A percentile compares a stretch with the other conserved stretches of the same genome.
Conservation (phyloP, 768 basidiomycete species). For the Coprinopsis cinerea region DNA sequence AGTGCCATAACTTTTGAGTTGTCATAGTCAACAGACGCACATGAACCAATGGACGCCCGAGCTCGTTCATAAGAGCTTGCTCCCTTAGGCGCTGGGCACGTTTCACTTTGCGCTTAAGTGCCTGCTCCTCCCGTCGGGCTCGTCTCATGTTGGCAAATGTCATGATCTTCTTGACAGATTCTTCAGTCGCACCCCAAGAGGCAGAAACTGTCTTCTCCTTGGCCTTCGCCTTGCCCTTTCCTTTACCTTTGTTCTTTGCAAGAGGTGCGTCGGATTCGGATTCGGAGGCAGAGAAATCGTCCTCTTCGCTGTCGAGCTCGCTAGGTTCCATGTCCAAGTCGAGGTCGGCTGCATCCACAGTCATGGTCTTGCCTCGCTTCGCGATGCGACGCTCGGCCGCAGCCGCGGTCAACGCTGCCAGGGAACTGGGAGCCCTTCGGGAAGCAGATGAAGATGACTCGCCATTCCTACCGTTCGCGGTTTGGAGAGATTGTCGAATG, state of each 20-base stretch:
- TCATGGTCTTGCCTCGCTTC: slow-evolving; percentile 18
- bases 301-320: slow-evolving; percentile 23
- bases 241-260: slow-evolving; percentile 17
- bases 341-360: slow-evolving; percentile 7
- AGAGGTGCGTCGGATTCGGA: slow-evolving; percentile 22
- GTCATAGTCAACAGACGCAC: slow-evolving; percentile 30
- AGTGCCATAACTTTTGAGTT: neutral
- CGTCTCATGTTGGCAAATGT: slow-evolving; percentile 28
- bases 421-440: slow-evolving; percentile 31
- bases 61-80: slow-evolving; percentile 39
- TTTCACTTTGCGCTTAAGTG: slow-evolving; percentile 19
- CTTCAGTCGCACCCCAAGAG: neutral
- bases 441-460: slow-evolving; percentile 32
- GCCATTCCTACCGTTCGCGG: slow-evolving; percentile 19
- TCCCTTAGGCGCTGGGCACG: slow-evolving; percentile 40
- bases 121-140: slow-evolving; percentile 17
- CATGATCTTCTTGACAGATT: slow-evolving; percentile 23
- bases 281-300: slow-evolving; percentile 19
- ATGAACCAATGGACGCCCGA: slow-evolving; percentile 72
- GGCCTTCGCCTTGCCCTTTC: slow-evolving; percentile 9
- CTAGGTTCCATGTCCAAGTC: slow-evolving; percentile 23
- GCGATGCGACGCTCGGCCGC: slow-evolving; percentile 51
- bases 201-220: slow-evolving; percentile 13
- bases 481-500: slow-evolving; percentile 46
- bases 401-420: slow-evolving; percentile 39